phyloP scores from a whole-genome alignment of 139 green algal genomes.

The Chlorella sp. region DNA sequence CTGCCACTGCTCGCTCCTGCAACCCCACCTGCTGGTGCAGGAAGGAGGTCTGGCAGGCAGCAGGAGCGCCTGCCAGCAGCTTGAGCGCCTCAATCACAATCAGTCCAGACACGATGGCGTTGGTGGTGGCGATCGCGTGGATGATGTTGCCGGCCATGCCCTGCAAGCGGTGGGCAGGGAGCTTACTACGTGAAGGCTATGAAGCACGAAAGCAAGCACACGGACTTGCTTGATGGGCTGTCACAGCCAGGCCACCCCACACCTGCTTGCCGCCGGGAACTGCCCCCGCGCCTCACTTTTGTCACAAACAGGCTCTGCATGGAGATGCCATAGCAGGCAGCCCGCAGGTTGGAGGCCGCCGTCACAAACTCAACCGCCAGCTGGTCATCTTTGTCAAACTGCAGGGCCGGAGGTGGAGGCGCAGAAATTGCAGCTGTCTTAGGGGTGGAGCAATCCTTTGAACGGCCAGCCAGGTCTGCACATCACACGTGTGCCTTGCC shows the following conservation, averaged over 20 bases:
- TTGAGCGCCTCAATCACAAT: constrained; percentile 95
- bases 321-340: constrained; percentile 83
- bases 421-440: background rate
- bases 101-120: constrained; percentile 93
- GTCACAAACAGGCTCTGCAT: constrained; percentile 83
- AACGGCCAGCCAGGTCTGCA: no score
- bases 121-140: constrained; percentile 99
- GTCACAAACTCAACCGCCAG: constrained; percentile 95
- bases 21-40: constrained; percentile 47
- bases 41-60: constrained; percentile 51
- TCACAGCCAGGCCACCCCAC: background rate
- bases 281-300: constrained; percentile 48
- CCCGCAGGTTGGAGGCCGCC: constrained; percentile 88
- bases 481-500: no score
- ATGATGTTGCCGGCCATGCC: constrained; percentile 99
- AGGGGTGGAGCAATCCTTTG: no score
- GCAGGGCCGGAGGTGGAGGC: background rate
- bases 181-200: background rate
- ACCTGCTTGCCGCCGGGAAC: background rate
- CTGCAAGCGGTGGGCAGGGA: constrained; percentile 25
- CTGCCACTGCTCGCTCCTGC: no score
- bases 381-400: constrained; percentile 93
- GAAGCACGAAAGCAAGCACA: background rate
- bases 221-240: background rate
- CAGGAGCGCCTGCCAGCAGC: constrained; percentile 65